Percentiles rank a stretch among this genome's conserved stretches.
These are phyloP conservation scores for Alternaria alternata DNA, from an alignment of 2,329 filamentous ascomycete species.

Conservation along the genomic window DNA sequence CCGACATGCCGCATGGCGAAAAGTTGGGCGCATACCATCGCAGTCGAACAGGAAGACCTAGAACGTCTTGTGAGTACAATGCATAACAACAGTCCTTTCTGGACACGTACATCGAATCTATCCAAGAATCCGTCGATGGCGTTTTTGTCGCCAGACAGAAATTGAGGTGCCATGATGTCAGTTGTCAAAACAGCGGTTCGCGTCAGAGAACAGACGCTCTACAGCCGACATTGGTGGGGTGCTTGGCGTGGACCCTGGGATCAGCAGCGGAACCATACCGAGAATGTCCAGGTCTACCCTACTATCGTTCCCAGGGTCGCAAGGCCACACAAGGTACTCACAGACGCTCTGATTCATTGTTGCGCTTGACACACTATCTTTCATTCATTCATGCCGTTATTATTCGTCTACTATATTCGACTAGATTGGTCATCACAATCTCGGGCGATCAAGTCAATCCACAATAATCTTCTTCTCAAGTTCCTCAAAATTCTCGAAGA, in stretches of 20 bases:
- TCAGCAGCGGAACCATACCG: constrained; percentile 15
- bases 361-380: background rate
- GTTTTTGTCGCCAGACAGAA: constrained; percentile 80
- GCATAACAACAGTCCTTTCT: background rate
- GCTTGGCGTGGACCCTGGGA: constrained; percentile 36
- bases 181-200: constrained; percentile 2
- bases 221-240: constrained; percentile 37
- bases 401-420: constrained; percentile 19
- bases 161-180: constrained; percentile 52
- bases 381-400: constrained; percentile 5
- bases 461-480: constrained; percentile 84
- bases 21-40: constrained; percentile 71
- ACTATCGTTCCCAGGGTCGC: background rate
- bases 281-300: constrained; percentile 6
- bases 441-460: constrained; percentile 63
- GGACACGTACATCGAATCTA: constrained; percentile 82
- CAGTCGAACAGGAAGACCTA: constrained; percentile 96
- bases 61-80: constrained; percentile 29
- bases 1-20: constrained; percentile 12
- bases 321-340: constrained; percentile 7
- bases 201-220: constrained; percentile 7
- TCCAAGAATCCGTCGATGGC: constrained; percentile 85
- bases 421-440: constrained; percentile 23
- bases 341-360: background rate
- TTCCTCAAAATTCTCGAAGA: constrained; percentile 84